These are phyloP conservation scores for Alternaria sp. DNA, from an alignment of 2,329 filamentous ascomycete species.

Conservation along the genomic window DNA sequence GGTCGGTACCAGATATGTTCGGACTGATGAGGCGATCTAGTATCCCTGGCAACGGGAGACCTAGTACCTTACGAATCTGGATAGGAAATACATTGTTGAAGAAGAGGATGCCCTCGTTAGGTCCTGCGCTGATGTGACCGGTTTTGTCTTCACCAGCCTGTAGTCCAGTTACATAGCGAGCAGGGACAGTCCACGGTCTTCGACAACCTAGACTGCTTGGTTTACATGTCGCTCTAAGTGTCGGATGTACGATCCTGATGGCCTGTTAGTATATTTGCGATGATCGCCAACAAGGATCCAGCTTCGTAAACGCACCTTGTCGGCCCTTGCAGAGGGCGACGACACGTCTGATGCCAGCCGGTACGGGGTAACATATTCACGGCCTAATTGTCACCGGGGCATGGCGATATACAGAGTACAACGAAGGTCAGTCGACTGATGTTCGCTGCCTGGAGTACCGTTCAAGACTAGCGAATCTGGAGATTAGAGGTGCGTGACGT, in stretches of 20 bases:
- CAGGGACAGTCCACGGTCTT: slow-evolving; percentile 15
- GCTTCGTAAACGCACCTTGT: slow-evolving; percentile 33
- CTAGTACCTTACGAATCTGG: slow-evolving; percentile 70
- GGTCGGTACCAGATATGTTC: slow-evolving; percentile 63
- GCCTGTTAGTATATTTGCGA: slow-evolving; percentile 27
- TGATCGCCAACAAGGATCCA: slow-evolving; percentile 34
- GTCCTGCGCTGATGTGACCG: slow-evolving; percentile 79
- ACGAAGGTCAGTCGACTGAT: neutral
- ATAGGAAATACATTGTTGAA: slow-evolving; percentile 92
- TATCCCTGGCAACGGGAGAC: slow-evolving; percentile 61
- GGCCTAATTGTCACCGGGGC: slow-evolving; percentile 12
- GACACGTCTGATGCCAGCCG: slow-evolving; percentile 31
- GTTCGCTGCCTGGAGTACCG: slow-evolving; percentile 4
- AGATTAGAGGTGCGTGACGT: slow-evolving; percentile 11
- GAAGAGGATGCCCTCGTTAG: slow-evolving; percentile 86
- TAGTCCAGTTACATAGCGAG: slow-evolving; percentile 41
- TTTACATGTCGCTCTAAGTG: slow-evolving; percentile 6
- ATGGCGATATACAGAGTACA: slow-evolving; percentile 13
- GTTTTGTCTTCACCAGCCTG: slow-evolving; percentile 69
- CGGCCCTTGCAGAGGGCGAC: slow-evolving; percentile 26
- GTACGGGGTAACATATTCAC: slow-evolving; percentile 28
- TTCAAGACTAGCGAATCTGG: slow-evolving; percentile 2
- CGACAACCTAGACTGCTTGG: neutral
- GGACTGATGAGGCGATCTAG: slow-evolving; percentile 62
- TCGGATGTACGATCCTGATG: slow-evolving; percentile 22